A percentile compares a stretch with the other conserved stretches of the same genome.
Conservation (phyloP, 176 grass and related monocot genomes). For the Aegilops sharonensis region DNA sequence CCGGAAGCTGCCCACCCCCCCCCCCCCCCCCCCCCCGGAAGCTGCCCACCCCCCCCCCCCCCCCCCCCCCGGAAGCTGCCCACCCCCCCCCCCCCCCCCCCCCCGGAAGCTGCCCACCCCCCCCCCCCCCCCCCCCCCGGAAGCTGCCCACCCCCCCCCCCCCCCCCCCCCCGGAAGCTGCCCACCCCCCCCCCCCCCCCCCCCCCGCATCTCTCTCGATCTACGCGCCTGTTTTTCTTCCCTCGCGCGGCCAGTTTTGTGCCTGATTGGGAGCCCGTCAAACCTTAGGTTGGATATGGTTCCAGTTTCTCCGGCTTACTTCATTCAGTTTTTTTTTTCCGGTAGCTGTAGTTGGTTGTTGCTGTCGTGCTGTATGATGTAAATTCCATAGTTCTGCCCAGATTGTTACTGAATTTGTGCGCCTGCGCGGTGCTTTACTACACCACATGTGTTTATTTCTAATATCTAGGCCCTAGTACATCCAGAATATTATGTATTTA, state of each 20-base stretch:
- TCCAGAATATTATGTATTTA: neutral
- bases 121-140: no score
- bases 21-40: no score
- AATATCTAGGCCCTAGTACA: neutral
- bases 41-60: no score
- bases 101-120: no score
- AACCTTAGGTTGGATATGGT: neutral
- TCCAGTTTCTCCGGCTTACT: neutral
- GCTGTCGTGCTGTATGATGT: neutral
- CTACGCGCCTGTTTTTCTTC: neutral
- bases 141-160: no score
- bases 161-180: no score
- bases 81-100: no score
- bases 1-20: no score
- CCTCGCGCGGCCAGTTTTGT: neutral
- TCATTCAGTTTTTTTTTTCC: neutral
- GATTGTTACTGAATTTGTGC: neutral
- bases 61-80: no score
- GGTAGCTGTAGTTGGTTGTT: neutral
- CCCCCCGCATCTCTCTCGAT: neutral
- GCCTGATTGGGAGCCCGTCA: neutral
- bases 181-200: no score
- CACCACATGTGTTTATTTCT: neutral
- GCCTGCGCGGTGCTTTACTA: neutral
- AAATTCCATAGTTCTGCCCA: neutral